Conservation (phyloP, 768 basidiomycete species). For the Wakefieldia striispora region DNA sequence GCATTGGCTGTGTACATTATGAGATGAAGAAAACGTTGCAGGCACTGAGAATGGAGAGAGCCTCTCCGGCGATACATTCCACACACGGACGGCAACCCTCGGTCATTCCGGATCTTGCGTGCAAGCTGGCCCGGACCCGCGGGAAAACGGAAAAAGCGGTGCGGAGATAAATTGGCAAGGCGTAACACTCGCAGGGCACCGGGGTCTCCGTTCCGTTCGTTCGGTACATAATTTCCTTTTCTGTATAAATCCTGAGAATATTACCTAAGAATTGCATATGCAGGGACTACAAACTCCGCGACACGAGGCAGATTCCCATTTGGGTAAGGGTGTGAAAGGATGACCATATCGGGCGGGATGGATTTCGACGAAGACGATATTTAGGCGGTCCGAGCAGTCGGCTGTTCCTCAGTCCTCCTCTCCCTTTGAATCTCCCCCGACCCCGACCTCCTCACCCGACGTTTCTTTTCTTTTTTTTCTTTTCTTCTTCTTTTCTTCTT, state of each 20-base stretch:
- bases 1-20: conserved; percentile 23
- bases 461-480: conserved; percentile 30
- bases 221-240: conserved; percentile 8
- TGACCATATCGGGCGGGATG: conserved; percentile 14
- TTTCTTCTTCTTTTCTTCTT: conserved; percentile 23
- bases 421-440: conserved; percentile 16
- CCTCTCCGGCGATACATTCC: background rate
- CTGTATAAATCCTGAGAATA: conserved; percentile 20
- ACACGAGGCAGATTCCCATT: conserved; percentile 32
- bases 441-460: conserved; percentile 30
- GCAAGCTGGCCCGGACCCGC: conserved; percentile 26
- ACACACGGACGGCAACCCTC: conserved; percentile 21
- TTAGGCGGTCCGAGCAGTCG: conserved; percentile 31
- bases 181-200: conserved; percentile 25
- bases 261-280: conserved; percentile 28
- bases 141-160: conserved; percentile 14
- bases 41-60: conserved; percentile 12
- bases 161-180: conserved; percentile 22
- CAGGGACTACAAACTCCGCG: conserved; percentile 34
- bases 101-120: conserved; percentile 29
- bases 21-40: conserved; percentile 37
- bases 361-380: conserved; percentile 20
- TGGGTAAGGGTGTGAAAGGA: background rate
- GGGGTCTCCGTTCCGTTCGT: conserved; percentile 17
- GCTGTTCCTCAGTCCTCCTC: conserved; percentile 32